Evolutionary conservation across 2,329 filamentous ascomycete species (phyloP).

Genomic region (Epichloe glyceriae): DNA sequence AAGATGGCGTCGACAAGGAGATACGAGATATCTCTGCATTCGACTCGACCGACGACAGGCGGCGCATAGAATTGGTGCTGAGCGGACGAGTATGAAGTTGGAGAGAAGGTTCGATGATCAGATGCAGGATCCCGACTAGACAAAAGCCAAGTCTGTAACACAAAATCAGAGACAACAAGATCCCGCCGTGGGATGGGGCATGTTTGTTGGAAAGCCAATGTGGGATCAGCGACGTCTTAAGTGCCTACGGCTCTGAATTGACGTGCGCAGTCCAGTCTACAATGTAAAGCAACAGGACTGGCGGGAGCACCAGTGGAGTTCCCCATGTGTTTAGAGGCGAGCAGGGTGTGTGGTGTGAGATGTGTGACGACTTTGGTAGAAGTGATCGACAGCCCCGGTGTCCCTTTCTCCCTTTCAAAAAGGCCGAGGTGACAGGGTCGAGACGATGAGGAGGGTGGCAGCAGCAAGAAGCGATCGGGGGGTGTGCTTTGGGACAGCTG

Average conservation of each 20-base stretch:
- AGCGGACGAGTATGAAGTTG: neutral
- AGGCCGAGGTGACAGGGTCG: slow-evolving; percentile 33
- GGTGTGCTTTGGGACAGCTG: slow-evolving; percentile 1
- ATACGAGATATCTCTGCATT: neutral
- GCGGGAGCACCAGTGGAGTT: slow-evolving; percentile 25
- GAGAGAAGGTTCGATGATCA: slow-evolving; percentile 34
- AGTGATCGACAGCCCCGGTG: slow-evolving; percentile 42
- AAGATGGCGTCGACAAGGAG: neutral
- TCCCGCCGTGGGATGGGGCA: slow-evolving; percentile 21
- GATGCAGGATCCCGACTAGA: slow-evolving; percentile 33
- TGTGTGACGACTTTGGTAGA: slow-evolving; percentile 39
- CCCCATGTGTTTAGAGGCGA: slow-evolving; percentile 16
- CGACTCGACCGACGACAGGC: neutral
- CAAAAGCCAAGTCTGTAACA: slow-evolving; percentile 32
- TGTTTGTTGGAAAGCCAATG: slow-evolving; percentile 19
- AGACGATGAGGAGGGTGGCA: slow-evolving; percentile 26
- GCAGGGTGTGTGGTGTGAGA: slow-evolving; percentile 37
- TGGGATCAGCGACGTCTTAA: slow-evolving; percentile 50
- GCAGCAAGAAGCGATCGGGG: slow-evolving; percentile 20
- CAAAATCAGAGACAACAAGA: slow-evolving; percentile 27
- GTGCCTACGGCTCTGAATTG: slow-evolving; percentile 29
- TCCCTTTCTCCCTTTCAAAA: slow-evolving; percentile 38
- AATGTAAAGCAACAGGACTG: slow-evolving; percentile 24
- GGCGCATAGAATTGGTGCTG: neutral
- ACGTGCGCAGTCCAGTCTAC: slow-evolving; percentile 27